These are phyloP conservation scores for Lineolata rhizophorae DNA, from an alignment of 495 filamentous ascomycete genomes.

Conservation along the genomic window DNA sequence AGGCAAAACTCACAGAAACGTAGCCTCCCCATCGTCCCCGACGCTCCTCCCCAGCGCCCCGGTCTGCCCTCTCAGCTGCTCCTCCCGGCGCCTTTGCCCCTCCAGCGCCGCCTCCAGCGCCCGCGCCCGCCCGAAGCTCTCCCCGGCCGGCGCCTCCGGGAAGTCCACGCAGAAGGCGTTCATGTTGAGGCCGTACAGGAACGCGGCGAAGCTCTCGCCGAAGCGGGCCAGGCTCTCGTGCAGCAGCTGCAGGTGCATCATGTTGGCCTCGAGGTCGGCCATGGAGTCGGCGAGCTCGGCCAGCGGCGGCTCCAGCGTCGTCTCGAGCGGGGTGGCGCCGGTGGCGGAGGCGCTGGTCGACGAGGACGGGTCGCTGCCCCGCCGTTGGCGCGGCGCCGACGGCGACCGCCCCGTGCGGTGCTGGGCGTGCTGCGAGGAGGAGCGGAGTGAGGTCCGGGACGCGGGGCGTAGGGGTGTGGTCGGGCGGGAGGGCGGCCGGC, in stretches of 20 bases:
- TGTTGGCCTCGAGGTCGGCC: conserved; percentile 88
- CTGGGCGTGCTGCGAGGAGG: conserved; percentile 19
- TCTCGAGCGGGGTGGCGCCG: conserved; percentile 52
- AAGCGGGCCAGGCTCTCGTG: conserved; percentile 88
- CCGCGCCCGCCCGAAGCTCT: conserved; percentile 47
- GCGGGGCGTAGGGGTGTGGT: conserved; percentile 84
- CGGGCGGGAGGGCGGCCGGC: conserved; percentile 61
- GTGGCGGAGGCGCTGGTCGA: conserved; percentile 27
- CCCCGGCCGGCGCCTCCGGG: conserved; percentile 53
- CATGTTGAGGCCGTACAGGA: conserved; percentile 92
- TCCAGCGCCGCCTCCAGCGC: conserved; percentile 1
- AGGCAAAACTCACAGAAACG: conserved; percentile 55
- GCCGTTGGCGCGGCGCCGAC: no score
- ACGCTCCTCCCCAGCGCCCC: neutral
- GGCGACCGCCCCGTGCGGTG: no score
- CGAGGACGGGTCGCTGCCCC: conserved; percentile 13
- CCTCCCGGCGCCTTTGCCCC: neutral
- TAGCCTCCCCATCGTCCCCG: conserved; percentile 43
- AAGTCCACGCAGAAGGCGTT: conserved; percentile 99
- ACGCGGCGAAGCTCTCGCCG: conserved; percentile 87
- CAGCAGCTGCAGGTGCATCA: conserved; percentile 93
- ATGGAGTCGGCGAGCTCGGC: conserved; percentile 87
- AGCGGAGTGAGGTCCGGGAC: conserved; percentile 70
- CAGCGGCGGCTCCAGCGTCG: conserved; percentile 69
- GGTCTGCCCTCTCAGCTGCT: no score